Evolutionary conservation across 208 protist species (phyloP).

Genomic region (Crithidia thermophila): DNA sequence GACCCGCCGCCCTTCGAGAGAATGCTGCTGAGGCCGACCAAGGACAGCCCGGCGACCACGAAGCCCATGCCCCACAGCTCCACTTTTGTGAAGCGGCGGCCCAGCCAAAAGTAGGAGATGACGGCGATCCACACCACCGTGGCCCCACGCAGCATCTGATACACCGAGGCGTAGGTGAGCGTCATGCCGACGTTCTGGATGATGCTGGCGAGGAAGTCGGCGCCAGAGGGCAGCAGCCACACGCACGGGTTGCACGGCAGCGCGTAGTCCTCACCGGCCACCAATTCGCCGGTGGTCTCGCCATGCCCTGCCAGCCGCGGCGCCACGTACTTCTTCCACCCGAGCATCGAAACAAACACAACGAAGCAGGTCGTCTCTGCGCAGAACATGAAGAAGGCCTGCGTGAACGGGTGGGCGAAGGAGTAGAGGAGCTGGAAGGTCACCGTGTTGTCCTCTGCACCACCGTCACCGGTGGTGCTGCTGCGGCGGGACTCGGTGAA

Average conservation of each 20-base stretch:
- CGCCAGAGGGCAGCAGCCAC: constrained; percentile 62
- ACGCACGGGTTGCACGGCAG: constrained; percentile 61
- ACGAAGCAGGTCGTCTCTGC: constrained; percentile 69
- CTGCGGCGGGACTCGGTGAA: constrained; percentile 13
- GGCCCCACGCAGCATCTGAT: constrained; percentile 93
- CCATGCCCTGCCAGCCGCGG: constrained; percentile 2
- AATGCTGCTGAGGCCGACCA: constrained; percentile 72
- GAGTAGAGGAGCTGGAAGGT: constrained; percentile 38
- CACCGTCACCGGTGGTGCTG: not conserved
- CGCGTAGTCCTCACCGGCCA: constrained; percentile 40
- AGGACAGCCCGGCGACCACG: constrained; percentile 56
- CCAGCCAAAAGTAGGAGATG: constrained; percentile 85
- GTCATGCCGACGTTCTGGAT: constrained; percentile 91
- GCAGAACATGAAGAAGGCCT: constrained; percentile 89
- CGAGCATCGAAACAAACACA: constrained; percentile 38
- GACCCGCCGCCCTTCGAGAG: constrained; percentile 2
- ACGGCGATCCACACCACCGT: constrained; percentile 89
- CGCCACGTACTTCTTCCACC: constrained; percentile 27
- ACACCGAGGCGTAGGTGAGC: constrained; percentile 89
- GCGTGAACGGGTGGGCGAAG: constrained; percentile 83
- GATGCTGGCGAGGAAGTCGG: constrained; percentile 83
- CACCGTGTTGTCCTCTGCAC: not conserved
- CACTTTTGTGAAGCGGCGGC: constrained; percentile 64
- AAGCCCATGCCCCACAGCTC: constrained; percentile 67
- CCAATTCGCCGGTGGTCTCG: constrained; percentile 5